Percentiles rank a stretch among this genome's conserved stretches.
Conservation (phyloP, 345 rosid species). For the Arabis hirsuta region DNA sequence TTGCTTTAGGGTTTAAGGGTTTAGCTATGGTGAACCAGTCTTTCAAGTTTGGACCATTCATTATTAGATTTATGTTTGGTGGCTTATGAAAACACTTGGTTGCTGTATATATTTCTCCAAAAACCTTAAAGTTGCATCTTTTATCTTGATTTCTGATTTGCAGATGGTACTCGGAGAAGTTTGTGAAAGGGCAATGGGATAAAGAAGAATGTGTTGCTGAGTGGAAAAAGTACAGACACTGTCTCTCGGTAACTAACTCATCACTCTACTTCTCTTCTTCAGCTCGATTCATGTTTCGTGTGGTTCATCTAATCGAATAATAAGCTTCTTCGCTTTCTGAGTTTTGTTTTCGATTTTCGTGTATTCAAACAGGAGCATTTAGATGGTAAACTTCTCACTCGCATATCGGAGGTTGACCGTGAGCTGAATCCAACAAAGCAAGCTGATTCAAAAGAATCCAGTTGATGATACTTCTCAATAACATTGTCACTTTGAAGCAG, state of each 20-base stretch:
- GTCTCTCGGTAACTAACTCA: constrained; percentile 63
- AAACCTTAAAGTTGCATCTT: neutral
- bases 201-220: constrained; percentile 71
- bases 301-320: neutral
- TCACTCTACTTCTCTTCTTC: neutral
- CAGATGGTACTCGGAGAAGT: constrained; percentile 92
- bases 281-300: neutral
- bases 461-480: constrained; percentile 39
- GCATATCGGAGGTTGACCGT: constrained; percentile 68
- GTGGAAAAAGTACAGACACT: constrained; percentile 80
- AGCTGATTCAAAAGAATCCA: constrained; percentile 42
- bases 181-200: constrained; percentile 82
- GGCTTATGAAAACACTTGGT: constrained; percentile 5
- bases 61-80: neutral
- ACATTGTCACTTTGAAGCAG: constrained; percentile 23
- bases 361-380: constrained; percentile 60
- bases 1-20: neutral
- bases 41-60: neutral
- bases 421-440: constrained; percentile 36
- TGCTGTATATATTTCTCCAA: neutral
- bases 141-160: neutral
- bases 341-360: neutral
- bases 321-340: neutral
- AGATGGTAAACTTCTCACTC: constrained; percentile 75
- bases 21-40: neutral